These are phyloP conservation scores for Dichomitus squalens DNA, from an alignment of 1,284 basidiomycete genomes.

Conservation along the genomic window DNA sequence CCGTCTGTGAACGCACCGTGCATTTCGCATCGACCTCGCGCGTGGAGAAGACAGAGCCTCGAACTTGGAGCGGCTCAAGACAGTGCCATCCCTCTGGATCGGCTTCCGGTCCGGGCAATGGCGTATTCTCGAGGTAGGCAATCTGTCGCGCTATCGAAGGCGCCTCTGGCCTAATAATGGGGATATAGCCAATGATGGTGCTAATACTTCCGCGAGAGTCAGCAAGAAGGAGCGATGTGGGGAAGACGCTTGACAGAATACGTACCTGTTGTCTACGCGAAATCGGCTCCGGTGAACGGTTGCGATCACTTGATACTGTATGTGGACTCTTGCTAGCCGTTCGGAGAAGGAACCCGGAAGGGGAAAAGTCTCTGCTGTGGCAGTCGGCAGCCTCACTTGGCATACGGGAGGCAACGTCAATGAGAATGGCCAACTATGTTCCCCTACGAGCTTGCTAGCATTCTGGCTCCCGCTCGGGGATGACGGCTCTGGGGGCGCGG, in stretches of 20 bases:
- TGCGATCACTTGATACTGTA: conserved; percentile 53
- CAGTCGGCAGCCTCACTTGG: conserved; percentile 14
- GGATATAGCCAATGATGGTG: conserved; percentile 42
- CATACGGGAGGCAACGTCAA: conserved; percentile 44
- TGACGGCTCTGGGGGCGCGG: neutral
- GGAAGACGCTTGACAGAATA: neutral
- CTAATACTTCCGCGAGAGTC: conserved; percentile 11
- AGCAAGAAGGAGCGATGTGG: neutral
- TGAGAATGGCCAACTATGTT: conserved; percentile 48
- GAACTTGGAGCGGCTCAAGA: conserved; percentile 39
- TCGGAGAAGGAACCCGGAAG: conserved; percentile 54
- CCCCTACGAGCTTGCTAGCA: conserved; percentile 47
- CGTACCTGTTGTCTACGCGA: conserved; percentile 28
- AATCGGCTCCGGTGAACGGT: conserved; percentile 37
- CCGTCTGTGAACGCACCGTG: conserved; percentile 19
- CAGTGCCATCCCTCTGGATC: conserved; percentile 54
- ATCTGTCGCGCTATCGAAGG: conserved; percentile 49
- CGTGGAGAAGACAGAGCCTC: conserved; percentile 47
- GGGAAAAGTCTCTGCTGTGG: conserved; percentile 25
- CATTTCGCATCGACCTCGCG: conserved; percentile 31
- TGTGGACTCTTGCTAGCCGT: conserved; percentile 47
- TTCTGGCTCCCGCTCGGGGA: neutral
- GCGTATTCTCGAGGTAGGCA: conserved; percentile 46
- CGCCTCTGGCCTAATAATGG: conserved; percentile 40
- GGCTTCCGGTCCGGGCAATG: conserved; percentile 45